Conservation (phyloP, 2,329 filamentous ascomycete genomes). For the Hymenoscyphus fructigenus region DNA sequence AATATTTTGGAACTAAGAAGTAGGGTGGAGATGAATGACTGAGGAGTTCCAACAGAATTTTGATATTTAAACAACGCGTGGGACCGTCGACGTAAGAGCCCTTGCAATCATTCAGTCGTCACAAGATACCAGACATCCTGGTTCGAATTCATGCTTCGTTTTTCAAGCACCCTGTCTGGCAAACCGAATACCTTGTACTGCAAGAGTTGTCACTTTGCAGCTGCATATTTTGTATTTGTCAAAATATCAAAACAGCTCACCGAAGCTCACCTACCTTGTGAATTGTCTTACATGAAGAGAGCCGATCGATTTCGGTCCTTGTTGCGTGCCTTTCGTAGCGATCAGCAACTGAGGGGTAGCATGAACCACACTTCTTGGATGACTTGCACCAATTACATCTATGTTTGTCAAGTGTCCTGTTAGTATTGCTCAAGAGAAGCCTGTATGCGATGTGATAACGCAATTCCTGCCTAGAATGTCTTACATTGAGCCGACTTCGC, state of each 20-base stretch:
- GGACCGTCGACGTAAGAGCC: background rate
- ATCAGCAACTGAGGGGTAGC: background rate
- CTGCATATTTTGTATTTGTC: background rate
- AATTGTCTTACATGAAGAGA: background rate
- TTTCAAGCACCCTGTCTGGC: background rate
- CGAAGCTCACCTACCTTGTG: background rate
- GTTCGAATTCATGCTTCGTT: background rate
- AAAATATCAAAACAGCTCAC: background rate
- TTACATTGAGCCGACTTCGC: background rate
- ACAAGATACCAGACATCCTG: background rate
- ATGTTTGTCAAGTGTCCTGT: background rate
- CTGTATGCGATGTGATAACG: background rate
- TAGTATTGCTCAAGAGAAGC: background rate
- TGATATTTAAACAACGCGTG: background rate
- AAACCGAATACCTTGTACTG: background rate
- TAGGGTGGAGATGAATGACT: background rate
- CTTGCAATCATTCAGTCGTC: background rate
- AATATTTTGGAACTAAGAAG: background rate
- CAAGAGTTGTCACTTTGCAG: background rate
- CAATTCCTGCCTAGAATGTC: background rate
- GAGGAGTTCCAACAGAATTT: background rate
- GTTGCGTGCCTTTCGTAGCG: background rate
- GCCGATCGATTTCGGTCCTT: background rate
- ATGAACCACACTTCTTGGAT: background rate
- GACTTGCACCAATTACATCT: background rate